Evolutionary conservation across 2,329 filamentous ascomycete genomes (phyloP), one percentile per base, ranked within the genome.

Genomic region (Monosporascus cannonballus): DNA sequence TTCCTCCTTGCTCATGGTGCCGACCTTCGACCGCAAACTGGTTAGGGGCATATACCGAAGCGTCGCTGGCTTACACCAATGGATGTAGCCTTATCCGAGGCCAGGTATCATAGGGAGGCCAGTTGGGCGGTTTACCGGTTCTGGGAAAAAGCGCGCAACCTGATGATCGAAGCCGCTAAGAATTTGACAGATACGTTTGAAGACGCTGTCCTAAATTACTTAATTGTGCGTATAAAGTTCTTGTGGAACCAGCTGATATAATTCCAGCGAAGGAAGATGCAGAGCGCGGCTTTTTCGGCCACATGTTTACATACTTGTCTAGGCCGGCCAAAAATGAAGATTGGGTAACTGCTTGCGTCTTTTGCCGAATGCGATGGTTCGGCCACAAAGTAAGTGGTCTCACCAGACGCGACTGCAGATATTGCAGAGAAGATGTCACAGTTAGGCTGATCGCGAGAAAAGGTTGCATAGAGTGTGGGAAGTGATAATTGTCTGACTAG

Each of bases 371-470:
- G n/a, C 34, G 44, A 15, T 41, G 42, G n/a, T 36, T 51, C 5
- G 50, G 44, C 3, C 50, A 47, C 38, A 27, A 47, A 45, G 24
- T 39, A 20, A 25, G 6, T 2, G 50, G 44, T 22, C 17, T 39
- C 9, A 15, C 7, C 5, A 34, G 11, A 6, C 30, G 30, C 22
- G 24, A 45, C 9, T 51, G 50, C 15, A 20, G 41, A 14, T 51
- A 51, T 41, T 51, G 50, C 50, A 46, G 41, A 24, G 50, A 51
- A 2, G 51, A 53, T n/a, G n/a, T n/a, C n/a, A n/a, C n/a, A n/a
- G n/a, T n/a, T n/a, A n/a, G n/a, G n/a, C n/a, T n/a, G n/a, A n/a
- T n/a, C n/a, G n/a, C n/a, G n/a, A n/a, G n/a, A n/a, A n/a, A n/a
- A n/a, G n/a, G n/a, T n/a, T n/a, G n/a, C n/a, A n/a, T n/a, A n/a